Evolutionary conservation across 2,329 filamentous ascomycete genomes (phyloP).

Genomic region (Penicillium sclerotiorum): DNA sequence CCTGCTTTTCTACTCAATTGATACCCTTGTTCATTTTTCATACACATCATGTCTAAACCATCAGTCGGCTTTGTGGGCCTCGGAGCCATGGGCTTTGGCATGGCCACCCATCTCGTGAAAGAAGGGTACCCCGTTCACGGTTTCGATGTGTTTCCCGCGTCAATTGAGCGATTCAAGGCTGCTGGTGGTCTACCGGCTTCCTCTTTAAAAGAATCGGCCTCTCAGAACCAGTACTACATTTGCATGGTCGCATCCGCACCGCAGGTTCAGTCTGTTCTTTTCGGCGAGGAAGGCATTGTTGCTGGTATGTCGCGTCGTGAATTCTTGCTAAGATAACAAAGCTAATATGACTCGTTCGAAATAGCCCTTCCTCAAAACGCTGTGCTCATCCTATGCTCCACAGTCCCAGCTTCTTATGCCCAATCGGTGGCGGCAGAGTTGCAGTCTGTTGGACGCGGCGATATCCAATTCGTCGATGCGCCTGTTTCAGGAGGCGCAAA

Average conservation of each 20-base stretch:
- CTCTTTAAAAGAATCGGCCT: slow-evolving; percentile 64
- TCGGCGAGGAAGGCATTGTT: slow-evolving; percentile 59
- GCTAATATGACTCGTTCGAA: not conserved
- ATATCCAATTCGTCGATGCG: slow-evolving; percentile 69
- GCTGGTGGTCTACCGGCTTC: slow-evolving; percentile 64
- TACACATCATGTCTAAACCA: slow-evolving; percentile 47
- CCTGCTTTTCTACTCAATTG: not conserved
- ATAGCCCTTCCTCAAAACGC: slow-evolving; percentile 58
- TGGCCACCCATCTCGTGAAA: slow-evolving; percentile 73
- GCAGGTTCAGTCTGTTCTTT: slow-evolving; percentile 68
- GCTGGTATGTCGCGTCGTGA: slow-evolving; percentile 14
- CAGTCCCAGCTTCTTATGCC: slow-evolving; percentile 68
- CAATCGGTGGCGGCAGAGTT: slow-evolving; percentile 63
- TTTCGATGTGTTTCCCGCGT: slow-evolving; percentile 70
- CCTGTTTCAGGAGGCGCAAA: slow-evolving; percentile 73
- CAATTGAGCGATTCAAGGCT: slow-evolving; percentile 65
- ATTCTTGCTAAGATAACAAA: not conserved
- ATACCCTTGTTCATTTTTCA: not conserved
- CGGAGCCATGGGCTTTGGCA: slow-evolving; percentile 80
- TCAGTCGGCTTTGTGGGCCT: slow-evolving; percentile 71
- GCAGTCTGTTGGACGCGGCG: slow-evolving; percentile 56
- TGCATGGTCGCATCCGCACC: slow-evolving; percentile 76
- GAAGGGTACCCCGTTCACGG: slow-evolving; percentile 68
- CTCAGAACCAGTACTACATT: slow-evolving; percentile 62
- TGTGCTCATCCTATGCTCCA: slow-evolving; percentile 69